Conservation (phyloP, 2,329 filamentous ascomycete genomes). For the Verticillium dahliae region DNA sequence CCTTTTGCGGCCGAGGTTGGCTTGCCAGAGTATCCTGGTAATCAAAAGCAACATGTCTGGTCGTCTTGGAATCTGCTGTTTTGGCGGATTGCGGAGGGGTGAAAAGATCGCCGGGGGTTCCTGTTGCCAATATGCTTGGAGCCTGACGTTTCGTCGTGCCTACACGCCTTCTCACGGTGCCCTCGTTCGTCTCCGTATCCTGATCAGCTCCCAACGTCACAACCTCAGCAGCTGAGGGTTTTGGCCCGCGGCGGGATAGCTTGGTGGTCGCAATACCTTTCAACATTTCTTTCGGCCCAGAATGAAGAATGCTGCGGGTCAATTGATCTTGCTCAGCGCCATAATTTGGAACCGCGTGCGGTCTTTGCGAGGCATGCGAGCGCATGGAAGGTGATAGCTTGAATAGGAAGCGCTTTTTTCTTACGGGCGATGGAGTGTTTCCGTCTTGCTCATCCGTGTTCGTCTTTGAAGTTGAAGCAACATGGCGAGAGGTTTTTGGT, state of each 20-base stretch:
- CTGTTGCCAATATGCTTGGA: neutral
- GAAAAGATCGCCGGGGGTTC: neutral
- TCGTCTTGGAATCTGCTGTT: neutral
- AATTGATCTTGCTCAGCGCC: neutral
- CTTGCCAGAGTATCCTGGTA: neutral
- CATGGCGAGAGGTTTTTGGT: neutral
- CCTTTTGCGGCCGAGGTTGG: neutral
- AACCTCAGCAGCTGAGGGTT: neutral
- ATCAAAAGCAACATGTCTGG: slow-evolving; percentile 2
- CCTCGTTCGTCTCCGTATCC: neutral
- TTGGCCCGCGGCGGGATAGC: slow-evolving; percentile 1
- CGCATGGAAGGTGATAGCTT: neutral
- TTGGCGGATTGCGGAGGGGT: neutral
- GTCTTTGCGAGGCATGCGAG: neutral
- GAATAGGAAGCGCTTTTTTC: neutral
- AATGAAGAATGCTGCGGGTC: neutral
- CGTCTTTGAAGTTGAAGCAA: neutral
- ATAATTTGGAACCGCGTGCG: neutral
- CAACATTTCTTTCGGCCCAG: neutral
- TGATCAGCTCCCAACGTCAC: neutral
- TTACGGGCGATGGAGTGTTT: neutral
- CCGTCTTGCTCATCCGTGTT: neutral
- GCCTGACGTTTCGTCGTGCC: neutral
- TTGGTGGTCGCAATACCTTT: neutral
- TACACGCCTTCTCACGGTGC: slow-evolving; percentile 1